These are phyloP conservation scores for Mucuna pruriens DNA, from an alignment of 306 rosid genomes.

Conservation along the genomic window DNA sequence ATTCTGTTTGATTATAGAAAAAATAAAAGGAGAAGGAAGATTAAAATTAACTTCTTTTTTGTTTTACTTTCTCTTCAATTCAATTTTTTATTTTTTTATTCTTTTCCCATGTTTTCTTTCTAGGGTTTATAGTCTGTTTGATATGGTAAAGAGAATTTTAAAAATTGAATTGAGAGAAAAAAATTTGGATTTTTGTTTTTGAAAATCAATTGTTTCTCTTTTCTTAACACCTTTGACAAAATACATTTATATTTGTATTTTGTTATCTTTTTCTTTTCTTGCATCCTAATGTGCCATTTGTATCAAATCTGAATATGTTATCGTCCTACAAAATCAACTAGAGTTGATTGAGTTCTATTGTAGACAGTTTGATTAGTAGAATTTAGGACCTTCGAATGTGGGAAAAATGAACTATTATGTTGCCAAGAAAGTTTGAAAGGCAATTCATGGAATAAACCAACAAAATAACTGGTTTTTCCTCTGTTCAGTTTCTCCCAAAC, in stretches of 20 bases:
- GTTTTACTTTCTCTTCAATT: neutral
- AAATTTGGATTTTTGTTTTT: neutral
- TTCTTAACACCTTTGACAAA: neutral
- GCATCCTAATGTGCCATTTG: neutral
- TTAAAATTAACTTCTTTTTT: neutral
- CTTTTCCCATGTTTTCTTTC: neutral
- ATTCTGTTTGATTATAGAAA: neutral
- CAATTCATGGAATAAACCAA: neutral
- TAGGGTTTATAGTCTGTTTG: neutral
- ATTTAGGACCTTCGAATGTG: neutral
- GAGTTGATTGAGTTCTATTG: neutral
- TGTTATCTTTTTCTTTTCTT: neutral
- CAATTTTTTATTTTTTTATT: neutral
- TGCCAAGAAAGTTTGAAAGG: neutral
- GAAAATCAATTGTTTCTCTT: neutral
- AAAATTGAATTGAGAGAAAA: neutral
- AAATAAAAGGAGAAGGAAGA: neutral
- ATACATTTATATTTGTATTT: neutral
- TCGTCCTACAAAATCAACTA: neutral
- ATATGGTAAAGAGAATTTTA: neutral
- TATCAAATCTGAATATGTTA: neutral
- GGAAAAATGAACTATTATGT: neutral
- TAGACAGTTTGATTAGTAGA: neutral
- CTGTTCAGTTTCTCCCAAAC: neutral
- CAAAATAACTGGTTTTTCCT: neutral